Evolutionary conservation across 2,329 filamentous ascomycete species (phyloP).

Genomic region (Trichoderma lentiforme): DNA sequence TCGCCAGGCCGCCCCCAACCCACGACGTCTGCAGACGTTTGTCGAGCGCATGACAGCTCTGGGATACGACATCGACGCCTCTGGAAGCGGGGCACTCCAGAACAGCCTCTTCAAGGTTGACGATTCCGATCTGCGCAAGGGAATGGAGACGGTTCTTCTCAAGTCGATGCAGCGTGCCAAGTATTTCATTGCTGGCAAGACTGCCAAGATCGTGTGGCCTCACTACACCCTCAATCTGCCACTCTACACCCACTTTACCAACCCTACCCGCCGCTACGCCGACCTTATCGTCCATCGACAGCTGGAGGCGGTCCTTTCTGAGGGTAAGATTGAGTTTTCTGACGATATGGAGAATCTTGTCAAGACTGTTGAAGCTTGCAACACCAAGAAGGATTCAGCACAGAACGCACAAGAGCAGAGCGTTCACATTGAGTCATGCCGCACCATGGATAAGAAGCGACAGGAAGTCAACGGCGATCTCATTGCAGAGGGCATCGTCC

Average conservation of each 20-base stretch:
- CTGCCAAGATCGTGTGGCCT: slow-evolving; percentile 70
- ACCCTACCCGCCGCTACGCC: slow-evolving; percentile 88
- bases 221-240: slow-evolving; percentile 93
- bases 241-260: slow-evolving; percentile 95
- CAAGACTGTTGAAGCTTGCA: slow-evolving; percentile 93
- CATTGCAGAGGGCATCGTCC: slow-evolving; percentile 90
- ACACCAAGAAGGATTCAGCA: slow-evolving; percentile 98
- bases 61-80: slow-evolving; percentile 83
- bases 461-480: slow-evolving; percentile 85
- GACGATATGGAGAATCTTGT: slow-evolving; percentile 85
- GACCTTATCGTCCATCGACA: slow-evolving; percentile 96
- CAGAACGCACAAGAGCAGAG: slow-evolving; percentile 98
- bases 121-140: slow-evolving; percentile 85
- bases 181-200: slow-evolving; percentile 84
- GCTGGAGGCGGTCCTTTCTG: slow-evolving; percentile 79
- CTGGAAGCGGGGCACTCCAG: slow-evolving; percentile 86
- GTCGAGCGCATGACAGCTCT: slow-evolving; percentile 89
- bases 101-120: slow-evolving; percentile 94
- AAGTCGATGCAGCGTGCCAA: slow-evolving; percentile 97
- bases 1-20: slow-evolving; percentile 79
- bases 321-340: slow-evolving; percentile 76
- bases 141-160: slow-evolving; percentile 92
- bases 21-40: slow-evolving; percentile 84
- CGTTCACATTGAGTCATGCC: slow-evolving; percentile 96
- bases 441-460: slow-evolving; percentile 88